Evolutionary conservation across 2,329 filamentous ascomycete species (phyloP).

Genomic region (Beauveria varroae): DNA sequence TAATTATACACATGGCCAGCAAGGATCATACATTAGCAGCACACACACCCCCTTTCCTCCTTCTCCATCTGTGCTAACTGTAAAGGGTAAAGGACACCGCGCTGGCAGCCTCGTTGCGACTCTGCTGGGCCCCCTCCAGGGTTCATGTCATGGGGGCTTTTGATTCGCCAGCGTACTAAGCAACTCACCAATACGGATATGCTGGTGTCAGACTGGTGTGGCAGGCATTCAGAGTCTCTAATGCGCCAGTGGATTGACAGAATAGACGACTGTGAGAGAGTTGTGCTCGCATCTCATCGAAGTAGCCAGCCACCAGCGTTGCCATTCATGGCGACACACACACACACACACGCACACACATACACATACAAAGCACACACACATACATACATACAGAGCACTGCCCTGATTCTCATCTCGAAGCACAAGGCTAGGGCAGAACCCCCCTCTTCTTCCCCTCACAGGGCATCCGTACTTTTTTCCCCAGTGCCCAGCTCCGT

Average conservation of each 20-base stretch:
- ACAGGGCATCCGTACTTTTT: neutral
- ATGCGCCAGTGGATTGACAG: neutral
- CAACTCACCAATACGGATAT: neutral
- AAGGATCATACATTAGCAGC: neutral
- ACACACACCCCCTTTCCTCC: neutral
- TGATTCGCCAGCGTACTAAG: neutral
- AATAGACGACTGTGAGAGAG: slow-evolving; percentile 1
- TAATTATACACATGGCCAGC: slow-evolving; percentile 10
- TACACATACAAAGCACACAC: neutral
- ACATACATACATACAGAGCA: neutral
- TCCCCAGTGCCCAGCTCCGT: neutral
- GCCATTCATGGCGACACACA: neutral
- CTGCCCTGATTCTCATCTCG: neutral
- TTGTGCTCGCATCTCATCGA: neutral
- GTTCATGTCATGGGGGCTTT: neutral
- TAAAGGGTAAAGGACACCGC: slow-evolving; percentile 5
- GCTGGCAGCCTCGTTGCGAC: slow-evolving; percentile 5
- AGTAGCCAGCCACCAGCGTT: neutral
- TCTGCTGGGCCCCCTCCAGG: neutral
- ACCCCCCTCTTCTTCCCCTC: neutral
- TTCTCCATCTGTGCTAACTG: neutral
- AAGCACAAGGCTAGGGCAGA: neutral
- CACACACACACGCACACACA: neutral
- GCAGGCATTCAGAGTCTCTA: neutral
- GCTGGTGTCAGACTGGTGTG: neutral